Evolutionary conservation across 129 eudicot genomes (phyloP), one percentile per base, ranked within the genome.

Genomic region (Flaveria trinervia): DNA sequence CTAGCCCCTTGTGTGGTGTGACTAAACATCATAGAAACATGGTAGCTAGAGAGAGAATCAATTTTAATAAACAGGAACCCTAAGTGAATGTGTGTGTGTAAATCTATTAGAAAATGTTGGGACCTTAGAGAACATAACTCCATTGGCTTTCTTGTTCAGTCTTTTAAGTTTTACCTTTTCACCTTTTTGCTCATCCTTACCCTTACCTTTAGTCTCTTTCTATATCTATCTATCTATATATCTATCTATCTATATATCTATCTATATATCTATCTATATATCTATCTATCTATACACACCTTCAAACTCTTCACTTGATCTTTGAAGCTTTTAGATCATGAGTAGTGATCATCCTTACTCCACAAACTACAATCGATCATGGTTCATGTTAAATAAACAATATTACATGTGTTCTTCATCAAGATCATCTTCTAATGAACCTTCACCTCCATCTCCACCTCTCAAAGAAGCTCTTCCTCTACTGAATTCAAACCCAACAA

Each of bases 401-500:
- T 49, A 20, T 20, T 20, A 36, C 22, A 59, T 36, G 26, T 44
- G 44, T 59, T 65, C 73, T 52, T 48, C 18, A 13, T 70, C 80
- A 72, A 67, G 60, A 67, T 23, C 72, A 67, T 25, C 14, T 56
- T 55, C 76, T 16, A 57, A 30, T 73, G 30, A 56, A 56, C 69
- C 83, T 41, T 75, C 93, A 72, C 13, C 50, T 7, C 84, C 91
- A 12, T 87, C 97, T 59, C 92, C 97, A 26, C 97, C 97, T 18
- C 83, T 86, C 16, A 88, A 59, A 65, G 89, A 92, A 86, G 90
- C 96, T 72, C 96, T 92, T 57, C 96, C 98, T 16, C 89, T 89
- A 1, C 84, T 92, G 13, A 74, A 82, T 65, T 77, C 77, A 46
- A 88, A 89, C 87, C 93, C 96, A 20, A 81, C 87, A 70, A 84